Base-by-base conservation (phyloP, 2,329 filamentous ascomycete genomes). In the Neonectria magnoliae region DNA sequence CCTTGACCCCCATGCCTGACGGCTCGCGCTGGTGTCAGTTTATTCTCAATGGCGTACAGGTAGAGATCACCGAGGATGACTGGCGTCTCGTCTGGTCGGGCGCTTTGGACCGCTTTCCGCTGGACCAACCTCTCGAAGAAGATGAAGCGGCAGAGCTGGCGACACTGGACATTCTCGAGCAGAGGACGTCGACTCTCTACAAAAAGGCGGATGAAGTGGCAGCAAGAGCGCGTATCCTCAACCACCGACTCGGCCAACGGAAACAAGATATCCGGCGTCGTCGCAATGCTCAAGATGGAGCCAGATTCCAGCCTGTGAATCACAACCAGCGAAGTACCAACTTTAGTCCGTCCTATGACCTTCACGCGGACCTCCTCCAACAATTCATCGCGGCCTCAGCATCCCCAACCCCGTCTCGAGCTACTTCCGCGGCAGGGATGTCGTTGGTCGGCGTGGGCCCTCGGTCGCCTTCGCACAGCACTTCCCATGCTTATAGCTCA, bases 41-140 rank as follows among this genome's bases (percentile, higher is more conserved):
- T 77, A 89, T 90, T 74, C 90, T 93, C 68, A 94, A 94, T 75
- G 92, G 94, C 65, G 87, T 90, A 69, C 88, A 92, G 52, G 91
- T 97, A 9, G 93, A 97, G 80, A 95, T 97, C 66, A 90, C 89
- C 18, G 93, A 97, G 77, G 93, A 97, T 76, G 93, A 97, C 76
- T 97, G 91, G 84, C 87, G 94, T 45, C 82, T 97, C 69, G 94
- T 97, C 69, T 89, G 90, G 59, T 94, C 92, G 42, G 93, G 93
- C 29, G 92, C 93, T 69, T 88, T 94, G 11, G 92, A 97, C 77
- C 90, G 93, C 75, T 83, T 86, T 62, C 93, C 94, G 18, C 91
- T 93, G 2, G 90, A 91, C 14, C 89, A 94, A 68, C 93, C 93
- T 1, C 90, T 96, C 53, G 88, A 92, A 63, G 93, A 97, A 75